Conservation (phyloP, 371 early-diverging fungal genomes). For the Haplosporangium sp. region DNA sequence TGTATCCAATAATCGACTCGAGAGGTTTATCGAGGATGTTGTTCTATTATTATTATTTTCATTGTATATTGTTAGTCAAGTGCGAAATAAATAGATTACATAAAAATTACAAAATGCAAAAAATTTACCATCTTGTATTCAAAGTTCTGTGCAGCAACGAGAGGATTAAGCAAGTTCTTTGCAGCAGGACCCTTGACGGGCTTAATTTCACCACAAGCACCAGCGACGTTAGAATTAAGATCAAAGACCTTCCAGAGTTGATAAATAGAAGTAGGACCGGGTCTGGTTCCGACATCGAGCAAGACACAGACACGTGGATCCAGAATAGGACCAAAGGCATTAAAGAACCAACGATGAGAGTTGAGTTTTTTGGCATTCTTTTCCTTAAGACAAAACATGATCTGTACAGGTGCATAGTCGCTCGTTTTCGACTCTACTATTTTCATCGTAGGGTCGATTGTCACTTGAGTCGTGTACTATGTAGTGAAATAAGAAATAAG, state of each 20-base stretch:
- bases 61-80: no score
- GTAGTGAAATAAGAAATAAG: conserved; percentile 42
- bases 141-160: conserved; percentile 88
- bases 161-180: conserved; percentile 72
- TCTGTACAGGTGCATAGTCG: conserved; percentile 81
- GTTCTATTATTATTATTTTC: conserved; percentile 51
- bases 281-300: conserved; percentile 81
- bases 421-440: conserved; percentile 58
- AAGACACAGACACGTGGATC: conserved; percentile 83
- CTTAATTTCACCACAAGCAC: conserved; percentile 83
- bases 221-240: conserved; percentile 71
- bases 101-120: not conserved
- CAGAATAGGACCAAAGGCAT: conserved; percentile 75
- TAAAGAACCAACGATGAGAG: conserved; percentile 91
- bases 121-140: conserved; percentile 79
- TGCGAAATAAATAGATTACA: not conserved
- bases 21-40: conserved; percentile 89
- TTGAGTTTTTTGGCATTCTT: conserved; percentile 92
- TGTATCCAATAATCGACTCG: conserved; percentile 88
- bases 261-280: conserved; percentile 69
- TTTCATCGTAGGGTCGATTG: conserved; percentile 64
- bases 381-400: conserved; percentile 88
- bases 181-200: conserved; percentile 68
- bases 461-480: conserved; percentile 80
- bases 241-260: conserved; percentile 81